Evolutionary conservation across 352 stramenopile species (phyloP).

Genomic region (Phytopythium delawarense): DNA sequence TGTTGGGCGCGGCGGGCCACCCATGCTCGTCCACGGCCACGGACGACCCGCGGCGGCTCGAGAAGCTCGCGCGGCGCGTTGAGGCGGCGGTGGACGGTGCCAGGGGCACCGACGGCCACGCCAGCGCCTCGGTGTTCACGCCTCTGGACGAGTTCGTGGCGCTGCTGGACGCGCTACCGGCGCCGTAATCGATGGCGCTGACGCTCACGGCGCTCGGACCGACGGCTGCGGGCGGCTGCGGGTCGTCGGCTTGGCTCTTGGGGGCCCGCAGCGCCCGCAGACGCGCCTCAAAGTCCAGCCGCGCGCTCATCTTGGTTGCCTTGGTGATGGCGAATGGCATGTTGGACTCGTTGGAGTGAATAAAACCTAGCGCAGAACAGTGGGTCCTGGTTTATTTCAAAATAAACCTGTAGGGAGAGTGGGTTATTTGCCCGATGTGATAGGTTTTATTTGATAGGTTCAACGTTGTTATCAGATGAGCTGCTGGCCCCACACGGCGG

Average conservation of each 20-base stretch:
- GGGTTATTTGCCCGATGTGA: neutral
- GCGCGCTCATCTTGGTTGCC: slow-evolving; percentile 11
- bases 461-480: neutral
- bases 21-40: slow-evolving; percentile 2
- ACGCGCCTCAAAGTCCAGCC: slow-evolving; percentile 57
- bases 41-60: neutral
- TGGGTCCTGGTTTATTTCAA: neutral
- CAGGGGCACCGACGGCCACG: slow-evolving; percentile 20
- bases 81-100: neutral
- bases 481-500: too few relatives aligned
- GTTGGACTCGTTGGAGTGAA: neutral
- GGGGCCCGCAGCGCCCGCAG: slow-evolving; percentile 45
- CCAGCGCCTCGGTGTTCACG: slow-evolving; percentile 1
- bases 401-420: neutral
- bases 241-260: slow-evolving; percentile 11
- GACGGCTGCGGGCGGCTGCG: neutral
- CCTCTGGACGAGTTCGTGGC: neutral
- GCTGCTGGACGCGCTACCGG: neutral
- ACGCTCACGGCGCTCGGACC: slow-evolving; percentile 4
- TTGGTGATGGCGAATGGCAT: neutral
- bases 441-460: neutral
- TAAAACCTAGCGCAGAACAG: neutral
- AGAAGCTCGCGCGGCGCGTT: neutral
- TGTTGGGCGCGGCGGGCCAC: slow-evolving; percentile 6
- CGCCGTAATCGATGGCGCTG: slow-evolving; percentile 3